phyloP scores from a whole-genome alignment of 495 filamentous ascomycete species.

The Penicillium argentinense region DNA sequence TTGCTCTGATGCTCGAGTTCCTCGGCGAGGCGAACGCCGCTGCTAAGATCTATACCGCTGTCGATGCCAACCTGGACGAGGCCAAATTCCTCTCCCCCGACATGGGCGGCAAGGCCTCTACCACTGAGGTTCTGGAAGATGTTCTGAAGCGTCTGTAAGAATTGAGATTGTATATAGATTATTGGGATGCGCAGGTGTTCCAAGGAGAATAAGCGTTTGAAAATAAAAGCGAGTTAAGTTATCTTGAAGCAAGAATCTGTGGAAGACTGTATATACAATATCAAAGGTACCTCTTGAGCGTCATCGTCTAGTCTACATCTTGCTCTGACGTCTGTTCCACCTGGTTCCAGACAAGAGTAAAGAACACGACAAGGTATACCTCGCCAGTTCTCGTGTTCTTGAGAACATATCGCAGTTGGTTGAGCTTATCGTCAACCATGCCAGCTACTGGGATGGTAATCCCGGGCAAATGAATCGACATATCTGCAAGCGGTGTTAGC shows the following conservation, averaged over 20 bases:
- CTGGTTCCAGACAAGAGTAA: slow-evolving; percentile 57
- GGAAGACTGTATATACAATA: too few species aligned
- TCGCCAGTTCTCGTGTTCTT: slow-evolving; percentile 69
- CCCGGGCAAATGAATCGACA: slow-evolving; percentile 77
- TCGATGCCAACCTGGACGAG: slow-evolving; percentile 88
- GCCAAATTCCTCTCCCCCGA: slow-evolving; percentile 83
- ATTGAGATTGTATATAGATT: slow-evolving; percentile 18
- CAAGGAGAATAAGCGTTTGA: slow-evolving; percentile 2
- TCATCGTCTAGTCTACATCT: neutral
- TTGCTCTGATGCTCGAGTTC: slow-evolving; percentile 96
- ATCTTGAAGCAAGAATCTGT: too few species aligned
- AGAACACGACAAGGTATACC: slow-evolving; percentile 75
- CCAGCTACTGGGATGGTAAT: slow-evolving; percentile 72
- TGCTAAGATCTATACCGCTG: slow-evolving; percentile 83
- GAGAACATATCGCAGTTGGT: slow-evolving; percentile 81
- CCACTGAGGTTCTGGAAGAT: slow-evolving; percentile 86
- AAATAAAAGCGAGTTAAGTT: slow-evolving; percentile 3
- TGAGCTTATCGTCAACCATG: slow-evolving; percentile 79
- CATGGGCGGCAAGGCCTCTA: slow-evolving; percentile 84
- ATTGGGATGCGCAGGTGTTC: slow-evolving; percentile 3
- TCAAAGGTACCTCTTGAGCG: too few species aligned
- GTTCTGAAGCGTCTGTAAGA: slow-evolving; percentile 79
- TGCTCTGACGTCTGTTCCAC: neutral
- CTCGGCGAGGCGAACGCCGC: slow-evolving; percentile 82
- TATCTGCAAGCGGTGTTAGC: slow-evolving; percentile 42